These are phyloP conservation scores for Chrysoporthe deuterocubensis DNA, from an alignment of 2,329 filamentous ascomycete genomes.

Conservation along the genomic window DNA sequence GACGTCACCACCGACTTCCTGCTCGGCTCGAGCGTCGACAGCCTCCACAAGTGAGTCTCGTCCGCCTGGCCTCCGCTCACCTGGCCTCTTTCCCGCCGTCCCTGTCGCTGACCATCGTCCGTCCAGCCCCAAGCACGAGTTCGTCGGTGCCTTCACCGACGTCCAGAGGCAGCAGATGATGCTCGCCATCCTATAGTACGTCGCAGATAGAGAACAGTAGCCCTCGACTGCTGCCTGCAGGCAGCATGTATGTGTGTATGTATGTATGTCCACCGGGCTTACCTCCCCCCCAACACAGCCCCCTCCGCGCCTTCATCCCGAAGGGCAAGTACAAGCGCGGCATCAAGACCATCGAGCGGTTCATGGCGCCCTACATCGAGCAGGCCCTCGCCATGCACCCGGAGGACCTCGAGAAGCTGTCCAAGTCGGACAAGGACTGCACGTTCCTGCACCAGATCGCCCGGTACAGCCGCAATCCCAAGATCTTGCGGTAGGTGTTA, in stretches of 20 bases:
- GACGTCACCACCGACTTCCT: slow-evolving; percentile 71
- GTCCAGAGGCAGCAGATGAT: slow-evolving; percentile 71
- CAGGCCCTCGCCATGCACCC: slow-evolving; percentile 64
- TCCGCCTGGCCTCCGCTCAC: too few species aligned
- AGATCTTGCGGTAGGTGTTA: slow-evolving; percentile 58
- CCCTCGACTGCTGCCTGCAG: too few species aligned
- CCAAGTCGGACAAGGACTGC: slow-evolving; percentile 67
- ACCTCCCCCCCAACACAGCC: slow-evolving; percentile 43
- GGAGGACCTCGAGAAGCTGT: slow-evolving; percentile 70
- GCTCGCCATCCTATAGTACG: slow-evolving; percentile 54
- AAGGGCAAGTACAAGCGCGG: slow-evolving; percentile 62
- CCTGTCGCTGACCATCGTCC: slow-evolving; percentile 27
- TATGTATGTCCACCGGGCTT: too few species aligned
- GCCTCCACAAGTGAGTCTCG: slow-evolving; percentile 45
- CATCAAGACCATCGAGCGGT: slow-evolving; percentile 69
- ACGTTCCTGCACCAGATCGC: slow-evolving; percentile 81
- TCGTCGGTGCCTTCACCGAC: slow-evolving; percentile 71
- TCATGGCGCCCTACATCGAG: slow-evolving; percentile 72
- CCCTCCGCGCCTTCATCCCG: slow-evolving; percentile 62
- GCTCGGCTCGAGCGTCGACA: slow-evolving; percentile 61
- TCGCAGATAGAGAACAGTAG: slow-evolving; percentile 10
- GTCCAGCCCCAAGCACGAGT: slow-evolving; percentile 56
- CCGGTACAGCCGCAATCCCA: slow-evolving; percentile 64
- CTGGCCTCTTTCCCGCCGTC: not conserved
- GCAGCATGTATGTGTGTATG: too few species aligned